phyloP scores from a whole-genome alignment of 192 early-diverging fungal species.

The Paraglomus brasilianum region DNA sequence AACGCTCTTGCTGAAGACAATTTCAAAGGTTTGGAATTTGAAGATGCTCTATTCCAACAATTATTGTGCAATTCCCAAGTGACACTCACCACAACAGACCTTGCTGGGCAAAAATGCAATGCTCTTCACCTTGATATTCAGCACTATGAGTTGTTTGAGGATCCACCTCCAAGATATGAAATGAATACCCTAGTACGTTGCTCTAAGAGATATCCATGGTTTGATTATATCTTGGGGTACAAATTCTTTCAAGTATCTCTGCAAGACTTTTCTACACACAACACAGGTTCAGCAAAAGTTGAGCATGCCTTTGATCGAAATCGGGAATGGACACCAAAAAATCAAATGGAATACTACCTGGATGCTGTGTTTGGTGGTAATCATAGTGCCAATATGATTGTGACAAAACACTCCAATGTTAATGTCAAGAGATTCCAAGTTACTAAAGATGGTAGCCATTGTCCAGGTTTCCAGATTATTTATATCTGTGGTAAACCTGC shows the following conservation, averaged over 20 bases:
- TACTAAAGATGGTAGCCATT: too few species aligned
- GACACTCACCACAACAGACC: too few species aligned
- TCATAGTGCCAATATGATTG: background rate
- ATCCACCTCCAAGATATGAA: background rate
- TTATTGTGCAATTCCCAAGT: too few species aligned
- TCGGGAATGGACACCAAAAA: background rate
- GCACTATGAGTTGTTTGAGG: background rate
- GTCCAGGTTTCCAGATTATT: too few species aligned
- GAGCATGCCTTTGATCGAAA: background rate
- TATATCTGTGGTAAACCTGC: too few species aligned
- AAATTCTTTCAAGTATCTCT: constrained; percentile 25
- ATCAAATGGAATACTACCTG: constrained; percentile 16
- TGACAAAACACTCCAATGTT: too few species aligned
- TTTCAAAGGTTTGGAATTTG: too few species aligned
- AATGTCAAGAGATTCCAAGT: too few species aligned
- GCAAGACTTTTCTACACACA: background rate
- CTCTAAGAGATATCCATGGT: constrained; percentile 15
- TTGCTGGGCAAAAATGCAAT: too few species aligned
- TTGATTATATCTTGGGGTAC: constrained; percentile 23
- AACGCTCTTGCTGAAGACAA: too few species aligned
- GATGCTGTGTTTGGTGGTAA: constrained; percentile 25
- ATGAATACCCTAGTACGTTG: constrained; percentile 9
- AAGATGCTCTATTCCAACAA: too few species aligned
- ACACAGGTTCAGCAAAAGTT: constrained; percentile 13
- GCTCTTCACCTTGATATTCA: too few species aligned